Evolutionary conservation across 78 protist genomes (phyloP).

Genomic region (Cavenderia fasciculata): DNA sequence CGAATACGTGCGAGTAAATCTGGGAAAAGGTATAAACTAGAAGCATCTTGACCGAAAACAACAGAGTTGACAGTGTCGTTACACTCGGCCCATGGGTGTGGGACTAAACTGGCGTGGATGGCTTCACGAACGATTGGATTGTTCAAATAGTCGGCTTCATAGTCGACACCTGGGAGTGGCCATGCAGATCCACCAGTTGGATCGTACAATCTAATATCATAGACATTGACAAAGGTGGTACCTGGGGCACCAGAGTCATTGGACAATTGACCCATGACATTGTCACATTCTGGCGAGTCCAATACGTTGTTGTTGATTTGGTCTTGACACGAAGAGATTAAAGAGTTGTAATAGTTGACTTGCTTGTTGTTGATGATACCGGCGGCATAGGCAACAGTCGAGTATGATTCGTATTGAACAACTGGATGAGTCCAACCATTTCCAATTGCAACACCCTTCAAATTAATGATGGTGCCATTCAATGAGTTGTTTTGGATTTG

Average conservation of each 20-base stretch:
- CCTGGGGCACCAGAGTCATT: constrained; percentile 23
- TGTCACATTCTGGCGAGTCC: constrained; percentile 39
- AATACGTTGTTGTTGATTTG: constrained; percentile 4
- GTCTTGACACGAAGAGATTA: constrained; percentile 14
- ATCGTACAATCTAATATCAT: constrained; percentile 42
- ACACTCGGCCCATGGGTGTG: constrained; percentile 47
- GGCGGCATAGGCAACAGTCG: neutral
- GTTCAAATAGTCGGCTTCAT: neutral
- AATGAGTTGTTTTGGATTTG: neutral
- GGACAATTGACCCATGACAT: constrained; percentile 6
- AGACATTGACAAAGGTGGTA: constrained; percentile 36
- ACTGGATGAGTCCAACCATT: constrained; percentile 73
- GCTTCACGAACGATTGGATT: constrained; percentile 18
- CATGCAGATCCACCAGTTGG: constrained; percentile 32
- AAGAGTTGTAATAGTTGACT: neutral
- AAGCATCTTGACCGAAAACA: constrained; percentile 24
- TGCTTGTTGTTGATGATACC: constrained; percentile 28
- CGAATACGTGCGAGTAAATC: neutral
- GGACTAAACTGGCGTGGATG: neutral
- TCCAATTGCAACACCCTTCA: constrained; percentile 55
- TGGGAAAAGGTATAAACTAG: constrained; percentile 36
- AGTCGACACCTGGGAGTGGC: constrained; percentile 33
- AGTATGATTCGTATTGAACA: constrained; percentile 30
- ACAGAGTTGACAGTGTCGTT: neutral
- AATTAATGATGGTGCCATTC: neutral